These are phyloP conservation scores for Sphagnum fallax DNA, from an alignment of 228 moss, liverwort and hornwort species.

Conservation along the genomic window DNA sequence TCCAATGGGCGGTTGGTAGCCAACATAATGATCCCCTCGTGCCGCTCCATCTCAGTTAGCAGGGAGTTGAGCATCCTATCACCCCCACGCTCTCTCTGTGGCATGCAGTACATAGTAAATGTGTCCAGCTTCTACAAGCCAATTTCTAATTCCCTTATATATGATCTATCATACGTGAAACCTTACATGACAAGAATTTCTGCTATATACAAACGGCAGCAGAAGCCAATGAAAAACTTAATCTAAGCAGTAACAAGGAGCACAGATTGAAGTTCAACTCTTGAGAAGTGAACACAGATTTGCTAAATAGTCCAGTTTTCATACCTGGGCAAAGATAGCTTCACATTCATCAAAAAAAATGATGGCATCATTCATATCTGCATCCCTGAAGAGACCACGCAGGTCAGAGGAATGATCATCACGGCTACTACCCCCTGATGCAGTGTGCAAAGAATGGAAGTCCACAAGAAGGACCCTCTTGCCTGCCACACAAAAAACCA, in stretches of 20 bases:
- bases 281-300: too few relatives aligned
- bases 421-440: conserved; percentile 28
- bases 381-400: conserved; percentile 55
- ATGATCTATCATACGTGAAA: too few relatives aligned
- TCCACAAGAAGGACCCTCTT: conserved; percentile 59
- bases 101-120: not conserved
- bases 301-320: too few relatives aligned
- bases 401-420: conserved; percentile 52
- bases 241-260: too few relatives aligned
- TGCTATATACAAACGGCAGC: too few relatives aligned
- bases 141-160: too few relatives aligned
- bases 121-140: too few relatives aligned
- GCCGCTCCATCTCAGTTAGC: conserved; percentile 61
- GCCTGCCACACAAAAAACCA: conserved; percentile 16
- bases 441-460: conserved; percentile 52
- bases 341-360: conserved; percentile 68
- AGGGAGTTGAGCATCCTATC: conserved; percentile 52
- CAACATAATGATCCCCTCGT: conserved; percentile 66
- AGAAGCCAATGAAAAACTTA: too few relatives aligned
- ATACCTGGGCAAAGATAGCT: conserved; percentile 53
- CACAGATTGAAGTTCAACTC: too few relatives aligned
- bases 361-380: conserved; percentile 66
- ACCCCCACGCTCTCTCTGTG: conserved; percentile 60
- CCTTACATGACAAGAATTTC: too few relatives aligned
- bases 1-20: conserved; percentile 60